A percentile compares a stretch with the other conserved stretches of the same genome.
These are phyloP conservation scores for Tuctoria greenei DNA, from an alignment of 176 grass and related monocot genomes.

Conservation along the genomic window DNA sequence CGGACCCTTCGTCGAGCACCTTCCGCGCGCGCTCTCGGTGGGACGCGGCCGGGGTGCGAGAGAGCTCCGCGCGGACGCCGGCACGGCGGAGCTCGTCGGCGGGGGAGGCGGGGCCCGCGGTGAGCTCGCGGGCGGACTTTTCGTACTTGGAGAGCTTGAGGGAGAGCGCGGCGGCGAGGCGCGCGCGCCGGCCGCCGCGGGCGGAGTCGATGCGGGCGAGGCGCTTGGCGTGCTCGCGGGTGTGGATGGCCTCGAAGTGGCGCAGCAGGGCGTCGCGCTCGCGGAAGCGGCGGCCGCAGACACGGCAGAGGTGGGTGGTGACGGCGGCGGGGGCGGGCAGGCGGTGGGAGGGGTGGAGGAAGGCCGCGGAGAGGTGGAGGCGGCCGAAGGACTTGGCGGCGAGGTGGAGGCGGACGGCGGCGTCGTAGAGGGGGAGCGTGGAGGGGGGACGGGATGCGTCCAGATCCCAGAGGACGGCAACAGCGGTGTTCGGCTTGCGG, in stretches of 20 bases:
- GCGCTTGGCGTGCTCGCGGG: slow-evolving; percentile 64
- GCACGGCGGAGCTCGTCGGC: slow-evolving; percentile 50
- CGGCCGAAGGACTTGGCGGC: slow-evolving; percentile 45
- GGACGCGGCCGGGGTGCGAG: slow-evolving; percentile 16
- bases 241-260: slow-evolving; percentile 48
- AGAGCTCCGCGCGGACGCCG: slow-evolving; percentile 35
- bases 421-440: slow-evolving; percentile 53
- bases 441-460: slow-evolving; percentile 45
- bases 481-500: slow-evolving; percentile 21
- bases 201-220: slow-evolving; percentile 19
- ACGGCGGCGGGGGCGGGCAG: slow-evolving; percentile 5
- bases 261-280: slow-evolving; percentile 11
- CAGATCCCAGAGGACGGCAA: slow-evolving; percentile 67
- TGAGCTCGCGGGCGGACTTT: slow-evolving; percentile 62
- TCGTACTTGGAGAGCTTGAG: slow-evolving; percentile 69
- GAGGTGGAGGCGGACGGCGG: slow-evolving; percentile 52
- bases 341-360: slow-evolving; percentile 41
- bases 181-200: slow-evolving; percentile 42
- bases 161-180: slow-evolving; percentile 54
- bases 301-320: slow-evolving; percentile 24
- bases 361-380: slow-evolving; percentile 47
- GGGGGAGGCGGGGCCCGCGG: slow-evolving; percentile 21
- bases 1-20: slow-evolving; percentile 53
- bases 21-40: slow-evolving; percentile 39
- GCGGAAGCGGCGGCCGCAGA: slow-evolving; percentile 35